Evolutionary conservation across 306 rosid species (phyloP).

Genomic region (Carpinus fangiana): DNA sequence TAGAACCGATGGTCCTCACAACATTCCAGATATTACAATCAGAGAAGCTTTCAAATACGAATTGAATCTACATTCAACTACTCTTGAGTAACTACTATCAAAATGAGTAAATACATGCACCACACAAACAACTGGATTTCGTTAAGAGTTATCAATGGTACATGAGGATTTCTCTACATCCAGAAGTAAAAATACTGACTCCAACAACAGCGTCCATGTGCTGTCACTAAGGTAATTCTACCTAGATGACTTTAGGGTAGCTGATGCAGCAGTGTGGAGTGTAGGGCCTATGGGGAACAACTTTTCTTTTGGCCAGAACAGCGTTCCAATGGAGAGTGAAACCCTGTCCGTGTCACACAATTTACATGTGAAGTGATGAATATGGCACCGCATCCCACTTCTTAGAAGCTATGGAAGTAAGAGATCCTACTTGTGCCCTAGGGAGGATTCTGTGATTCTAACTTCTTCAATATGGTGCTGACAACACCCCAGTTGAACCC

Average conservation of each 20-base stretch:
- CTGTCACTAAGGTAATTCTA: slow-evolving; percentile 8
- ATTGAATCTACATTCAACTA: not conserved
- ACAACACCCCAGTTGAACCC: slow-evolving; percentile 77
- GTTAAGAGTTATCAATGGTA: not conserved
- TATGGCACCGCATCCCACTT: slow-evolving; percentile 42
- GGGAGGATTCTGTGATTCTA: slow-evolving; percentile 53
- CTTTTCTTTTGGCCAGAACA: slow-evolving; percentile 38
- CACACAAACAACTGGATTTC: not conserved
- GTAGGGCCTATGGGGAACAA: slow-evolving; percentile 16
- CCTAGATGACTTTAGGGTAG: slow-evolving; percentile 18
- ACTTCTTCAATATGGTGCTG: slow-evolving; percentile 53
- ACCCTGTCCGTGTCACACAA: slow-evolving; percentile 10
- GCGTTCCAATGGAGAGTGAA: slow-evolving; percentile 25
- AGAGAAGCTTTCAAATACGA: not conserved
- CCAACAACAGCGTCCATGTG: slow-evolving; percentile 18
- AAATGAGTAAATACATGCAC: not conserved
- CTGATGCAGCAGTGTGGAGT: not conserved
- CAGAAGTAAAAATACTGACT: slow-evolving; percentile 1
- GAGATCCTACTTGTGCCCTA: slow-evolving; percentile 29
- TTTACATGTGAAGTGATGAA: slow-evolving; percentile 9
- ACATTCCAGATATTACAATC: not conserved
- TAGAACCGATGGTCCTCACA: not conserved
- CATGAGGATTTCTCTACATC: not conserved
- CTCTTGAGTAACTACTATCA: not conserved
- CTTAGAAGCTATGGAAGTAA: slow-evolving; percentile 20